Evolutionary conservation across 306 rosid species (phyloP), one percentile per base, ranked within the genome.

Genomic region (Sophora flavescens): DNA sequence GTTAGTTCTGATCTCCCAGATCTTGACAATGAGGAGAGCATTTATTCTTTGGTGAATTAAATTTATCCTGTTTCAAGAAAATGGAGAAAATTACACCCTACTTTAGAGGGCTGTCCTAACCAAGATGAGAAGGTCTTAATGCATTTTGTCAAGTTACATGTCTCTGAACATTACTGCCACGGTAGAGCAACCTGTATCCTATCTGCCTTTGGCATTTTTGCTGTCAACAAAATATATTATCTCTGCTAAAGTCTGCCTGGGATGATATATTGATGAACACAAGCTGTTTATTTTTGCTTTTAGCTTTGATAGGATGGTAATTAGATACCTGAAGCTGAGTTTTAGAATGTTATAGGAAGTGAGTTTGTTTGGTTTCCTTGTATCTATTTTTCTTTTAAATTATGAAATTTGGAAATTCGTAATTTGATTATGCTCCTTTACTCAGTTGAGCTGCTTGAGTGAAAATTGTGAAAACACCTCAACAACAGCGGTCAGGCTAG

Each of bases 1-100:
- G 17, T 62, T 36, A 78, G 83, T 50, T 52, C 81, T 28, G 78
- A 88, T 16, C 89, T 92, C 68, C 75, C 86, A 9, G 89, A 89
- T 79, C 86, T 88, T 70, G 74, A 77, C 61, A 78, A 56, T 59
- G 81, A 50, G 70, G 79, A 71, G 70, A 71, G 57, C 17, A 17
- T 0, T 15, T 17, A 33, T 50, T 26, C 87, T 60, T 51, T 86
- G 36, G 39, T 83, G 11, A 16, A 75, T 12, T 81, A 68, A 63
- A 56, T 36, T 18, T 18, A 22, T 48, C 18, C 22, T 14, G 32
- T 64, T 71, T 47, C 32, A 57, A 70, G 63, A 32, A 14, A 67
- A 13, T 2, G 47, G 32, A 62, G 30, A 45, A 57, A 50, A 57
- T 59, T 41, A 6, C 22, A 41, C 74, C 22, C 10, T 30, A 11